Base-by-base conservation (phyloP, 2,329 filamentous ascomycete genomes). In the Diaporthe batatas region DNA sequence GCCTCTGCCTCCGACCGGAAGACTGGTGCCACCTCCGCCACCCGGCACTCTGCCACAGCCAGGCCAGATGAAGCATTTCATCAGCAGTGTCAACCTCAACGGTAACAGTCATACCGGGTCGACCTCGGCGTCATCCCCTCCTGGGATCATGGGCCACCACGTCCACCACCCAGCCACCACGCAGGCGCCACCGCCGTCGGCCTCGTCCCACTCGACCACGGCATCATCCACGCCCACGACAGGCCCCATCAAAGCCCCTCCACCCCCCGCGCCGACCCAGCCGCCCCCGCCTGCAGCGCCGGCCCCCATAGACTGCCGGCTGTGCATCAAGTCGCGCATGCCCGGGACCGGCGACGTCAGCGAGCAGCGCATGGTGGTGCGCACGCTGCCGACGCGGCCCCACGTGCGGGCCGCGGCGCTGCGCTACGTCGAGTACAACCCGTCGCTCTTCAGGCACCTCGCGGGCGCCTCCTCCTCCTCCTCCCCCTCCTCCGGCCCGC, bases 381-480 rank as follows among this genome's bases (percentile, higher is more conserved):
- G 47, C 29, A 69, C 71, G 23, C 32, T 59, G 44, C 70, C 71
- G 34, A 73, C 73, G 58, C 70, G 71, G n/a, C 10, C 39, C 21
- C 51, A 70, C 36, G 69, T 74, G 53, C 67, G 71, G n/a, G n/a
- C 18, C 39, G 73, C 69, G 1, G 73, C 68, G 36, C 67, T 74
- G 25, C 23, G 53, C 25, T 73, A 70, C 71, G 23, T 74, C 34
- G 29, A 23, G 32, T 42, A 25, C 39, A 55, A 73, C 47, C 54
- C 42, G 25, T 44, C n/a, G 11, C 16, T 44, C 39, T 72, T 72
- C 51, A 23, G 25, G 32, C 68, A 70, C 51, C 65, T 73, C n/a
- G 29, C 16, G 7, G 18, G 29, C 16, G 21, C 53, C 25, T 29
- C 29, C 5, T 29, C 29, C 29, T 29, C 5, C 29, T 29, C 29